Conservation (phyloP, 192 early-diverging fungal species). For the Chytriomyces sp. region DNA sequence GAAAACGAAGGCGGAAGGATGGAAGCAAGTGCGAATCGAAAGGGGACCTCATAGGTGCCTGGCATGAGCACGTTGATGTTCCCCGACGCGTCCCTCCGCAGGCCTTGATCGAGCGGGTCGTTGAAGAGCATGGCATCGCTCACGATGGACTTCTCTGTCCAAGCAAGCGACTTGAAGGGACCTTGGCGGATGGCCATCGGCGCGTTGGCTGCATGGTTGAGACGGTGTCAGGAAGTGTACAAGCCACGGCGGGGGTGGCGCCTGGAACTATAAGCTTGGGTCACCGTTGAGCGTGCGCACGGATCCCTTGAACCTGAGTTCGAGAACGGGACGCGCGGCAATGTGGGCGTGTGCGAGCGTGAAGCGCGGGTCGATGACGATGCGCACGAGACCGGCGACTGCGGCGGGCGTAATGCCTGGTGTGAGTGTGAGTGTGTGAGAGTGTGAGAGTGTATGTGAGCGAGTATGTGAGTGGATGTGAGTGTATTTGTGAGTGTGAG, state of each 20-base stretch:
- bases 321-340: background rate
- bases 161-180: background rate
- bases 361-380: constrained; percentile 3
- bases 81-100: background rate
- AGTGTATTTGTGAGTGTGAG: too few relatives aligned
- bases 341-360: background rate
- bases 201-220: background rate
- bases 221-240: background rate
- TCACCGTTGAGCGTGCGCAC: background rate
- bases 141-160: background rate
- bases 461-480: too few relatives aligned
- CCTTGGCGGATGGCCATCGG: background rate
- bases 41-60: constrained; percentile 26
- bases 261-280: too few relatives aligned
- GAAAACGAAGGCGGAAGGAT: constrained; percentile 21
- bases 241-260: background rate
- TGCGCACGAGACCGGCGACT: constrained; percentile 11
- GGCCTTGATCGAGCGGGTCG: constrained; percentile 13
- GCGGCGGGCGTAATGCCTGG: background rate
- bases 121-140: background rate
- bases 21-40: constrained; percentile 4
- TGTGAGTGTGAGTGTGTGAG: too few relatives aligned
- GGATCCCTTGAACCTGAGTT: constrained; percentile 3
- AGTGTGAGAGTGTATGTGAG: too few relatives aligned
- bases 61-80: background rate